Evolutionary conservation across 164 flowering plant species (phyloP).

Genomic region (Cinnamomum chago): DNA sequence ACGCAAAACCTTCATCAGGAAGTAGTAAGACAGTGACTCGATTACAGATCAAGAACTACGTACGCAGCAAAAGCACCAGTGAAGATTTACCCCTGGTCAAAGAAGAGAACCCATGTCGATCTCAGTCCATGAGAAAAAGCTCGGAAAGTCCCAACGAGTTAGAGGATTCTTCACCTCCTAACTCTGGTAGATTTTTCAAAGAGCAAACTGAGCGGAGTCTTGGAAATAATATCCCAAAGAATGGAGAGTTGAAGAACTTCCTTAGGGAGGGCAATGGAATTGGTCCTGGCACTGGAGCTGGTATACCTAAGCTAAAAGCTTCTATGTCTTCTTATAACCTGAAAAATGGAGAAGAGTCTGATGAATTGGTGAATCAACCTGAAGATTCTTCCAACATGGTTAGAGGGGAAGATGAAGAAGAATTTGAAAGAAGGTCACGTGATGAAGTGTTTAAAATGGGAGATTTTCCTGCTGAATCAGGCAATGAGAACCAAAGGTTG

Average conservation of each 20-base stretch:
- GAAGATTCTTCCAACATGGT: constrained; percentile 28
- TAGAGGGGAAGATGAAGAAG: constrained; percentile 8
- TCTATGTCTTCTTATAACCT: constrained; percentile 38
- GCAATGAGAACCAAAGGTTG: constrained; percentile 37
- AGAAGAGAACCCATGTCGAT: constrained; percentile 65
- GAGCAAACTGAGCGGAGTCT: constrained; percentile 42
- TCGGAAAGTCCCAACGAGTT: constrained; percentile 45
- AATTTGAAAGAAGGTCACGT: constrained; percentile 33
- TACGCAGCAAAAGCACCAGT: constrained; percentile 61
- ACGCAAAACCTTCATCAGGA: constrained; percentile 68
- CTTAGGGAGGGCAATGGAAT: constrained; percentile 61
- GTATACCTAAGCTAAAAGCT: constrained; percentile 44
- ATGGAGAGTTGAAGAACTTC: constrained; percentile 47
- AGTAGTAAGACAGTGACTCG: constrained; percentile 48
- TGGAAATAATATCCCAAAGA: constrained; percentile 29
- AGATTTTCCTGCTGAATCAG: constrained; percentile 25
- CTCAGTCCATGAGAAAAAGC: constrained; percentile 57
- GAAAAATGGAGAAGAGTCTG: constrained; percentile 42
- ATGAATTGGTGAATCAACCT: constrained; percentile 36
- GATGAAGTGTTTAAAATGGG: constrained; percentile 25
- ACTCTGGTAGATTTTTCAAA: constrained; percentile 45
- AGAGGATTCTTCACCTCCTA: constrained; percentile 37
- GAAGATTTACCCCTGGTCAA: constrained; percentile 49
- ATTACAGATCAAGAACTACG: constrained; percentile 44
- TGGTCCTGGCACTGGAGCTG: constrained; percentile 52